These are phyloP conservation scores for Fraxinus ornus DNA, from an alignment of 305 asterid species.

Conservation along the genomic window DNA sequence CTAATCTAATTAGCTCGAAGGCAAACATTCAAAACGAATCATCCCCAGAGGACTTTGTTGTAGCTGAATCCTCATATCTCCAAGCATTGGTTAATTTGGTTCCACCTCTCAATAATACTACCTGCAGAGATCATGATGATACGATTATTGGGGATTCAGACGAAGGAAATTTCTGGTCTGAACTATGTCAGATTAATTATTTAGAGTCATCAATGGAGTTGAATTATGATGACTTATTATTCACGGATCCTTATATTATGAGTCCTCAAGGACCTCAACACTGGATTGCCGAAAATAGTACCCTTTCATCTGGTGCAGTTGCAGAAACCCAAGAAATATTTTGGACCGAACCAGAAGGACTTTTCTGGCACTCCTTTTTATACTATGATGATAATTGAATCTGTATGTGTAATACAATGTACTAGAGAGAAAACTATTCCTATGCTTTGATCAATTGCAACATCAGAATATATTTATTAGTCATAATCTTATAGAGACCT, in stretches of 20 bases:
- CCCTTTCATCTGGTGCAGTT: neutral
- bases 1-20: neutral
- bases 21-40: neutral
- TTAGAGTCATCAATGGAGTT: neutral
- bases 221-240: neutral
- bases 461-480: neutral
- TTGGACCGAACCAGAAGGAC: constrained; percentile 9
- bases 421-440: neutral
- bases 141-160: neutral
- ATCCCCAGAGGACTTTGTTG: neutral
- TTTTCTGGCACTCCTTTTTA: neutral
- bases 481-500: neutral
- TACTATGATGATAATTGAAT: neutral
- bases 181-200: neutral
- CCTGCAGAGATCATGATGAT: neutral
- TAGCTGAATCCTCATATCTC: neutral
- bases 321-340: constrained; percentile 9
- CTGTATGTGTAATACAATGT: neutral
- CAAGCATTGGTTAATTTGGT: neutral
- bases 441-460: neutral
- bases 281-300: neutral
- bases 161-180: neutral
- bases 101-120: neutral
- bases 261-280: neutral
- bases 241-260: neutral